A percentile compares a stretch with the other conserved stretches of the same genome.
Conservation (phyloP, 2,329 filamentous ascomycete species). For the Verruconis gallopava region DNA sequence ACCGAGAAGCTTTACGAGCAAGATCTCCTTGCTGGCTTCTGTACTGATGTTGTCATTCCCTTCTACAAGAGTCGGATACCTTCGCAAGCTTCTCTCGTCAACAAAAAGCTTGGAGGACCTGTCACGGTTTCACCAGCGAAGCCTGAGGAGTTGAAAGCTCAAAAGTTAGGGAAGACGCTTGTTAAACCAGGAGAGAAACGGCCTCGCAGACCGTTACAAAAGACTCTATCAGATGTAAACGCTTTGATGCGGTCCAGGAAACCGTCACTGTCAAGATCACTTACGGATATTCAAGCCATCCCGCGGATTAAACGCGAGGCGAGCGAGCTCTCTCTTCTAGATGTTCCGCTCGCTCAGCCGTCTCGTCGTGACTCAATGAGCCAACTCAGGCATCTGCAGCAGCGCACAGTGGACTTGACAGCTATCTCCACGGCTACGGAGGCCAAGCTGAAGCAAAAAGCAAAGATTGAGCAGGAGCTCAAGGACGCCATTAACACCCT, state of each 20-base stretch:
- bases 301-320: constrained; percentile 54
- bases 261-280: constrained; percentile 54
- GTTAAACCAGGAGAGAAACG: constrained; percentile 29
- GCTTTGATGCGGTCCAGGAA: constrained; percentile 33
- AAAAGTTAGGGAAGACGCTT: constrained; percentile 27
- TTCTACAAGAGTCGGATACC: constrained; percentile 72
- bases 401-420: constrained; percentile 42
- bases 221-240: constrained; percentile 36
- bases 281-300: constrained; percentile 46
- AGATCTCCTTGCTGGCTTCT: constrained; percentile 63
- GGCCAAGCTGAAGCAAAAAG: constrained; percentile 50
- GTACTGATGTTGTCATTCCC: constrained; percentile 65
- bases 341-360: constrained; percentile 28
- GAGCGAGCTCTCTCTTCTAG: constrained; percentile 46
- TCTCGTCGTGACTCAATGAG: constrained; percentile 24
- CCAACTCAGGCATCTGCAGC: constrained; percentile 32
- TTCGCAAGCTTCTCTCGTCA: constrained; percentile 55
- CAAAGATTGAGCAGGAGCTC: constrained; percentile 54
- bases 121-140: constrained; percentile 45
- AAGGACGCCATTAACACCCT: constrained; percentile 60
- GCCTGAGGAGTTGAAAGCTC: constrained; percentile 27
- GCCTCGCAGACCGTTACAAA: constrained; percentile 36
- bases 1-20: constrained; percentile 12
- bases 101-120: constrained; percentile 64
- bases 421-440: constrained; percentile 41